Evolutionary conservation across 2,329 filamentous ascomycete species (phyloP).

Genomic region (Cladosporium sp.): DNA sequence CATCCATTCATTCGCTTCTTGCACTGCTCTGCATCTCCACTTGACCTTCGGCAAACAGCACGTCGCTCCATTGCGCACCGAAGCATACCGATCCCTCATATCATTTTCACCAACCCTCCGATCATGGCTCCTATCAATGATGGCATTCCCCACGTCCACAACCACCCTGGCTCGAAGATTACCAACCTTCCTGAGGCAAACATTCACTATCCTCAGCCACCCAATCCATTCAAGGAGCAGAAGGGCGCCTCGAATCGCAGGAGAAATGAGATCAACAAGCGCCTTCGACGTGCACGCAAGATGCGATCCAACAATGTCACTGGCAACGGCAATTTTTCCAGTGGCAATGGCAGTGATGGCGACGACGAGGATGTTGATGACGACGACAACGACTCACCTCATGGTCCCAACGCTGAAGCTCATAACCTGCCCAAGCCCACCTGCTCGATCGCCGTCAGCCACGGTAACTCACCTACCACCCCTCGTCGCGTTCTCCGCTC

Average conservation of each 20-base stretch:
- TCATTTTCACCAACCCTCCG: background rate
- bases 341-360: background rate
- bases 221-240: background rate
- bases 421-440: background rate
- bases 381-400: background rate
- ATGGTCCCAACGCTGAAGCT: background rate
- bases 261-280: background rate
- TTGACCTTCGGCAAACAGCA: background rate
- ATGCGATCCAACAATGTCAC: background rate
- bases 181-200: too few species aligned
- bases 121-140: background rate
- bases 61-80: background rate
- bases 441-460: background rate
- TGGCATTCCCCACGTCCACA: background rate
- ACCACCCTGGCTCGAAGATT: background rate
- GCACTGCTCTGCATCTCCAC: background rate
- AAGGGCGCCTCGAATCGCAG: background rate
- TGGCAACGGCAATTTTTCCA: too few species aligned
- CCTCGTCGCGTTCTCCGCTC: background rate
- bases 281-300: background rate
- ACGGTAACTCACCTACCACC: background rate
- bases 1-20: background rate
- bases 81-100: background rate
- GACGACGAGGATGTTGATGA: background rate
- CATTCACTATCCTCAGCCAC: background rate